Conservation (phyloP, 306 rosid species). For the Prunus dulcis region DNA sequence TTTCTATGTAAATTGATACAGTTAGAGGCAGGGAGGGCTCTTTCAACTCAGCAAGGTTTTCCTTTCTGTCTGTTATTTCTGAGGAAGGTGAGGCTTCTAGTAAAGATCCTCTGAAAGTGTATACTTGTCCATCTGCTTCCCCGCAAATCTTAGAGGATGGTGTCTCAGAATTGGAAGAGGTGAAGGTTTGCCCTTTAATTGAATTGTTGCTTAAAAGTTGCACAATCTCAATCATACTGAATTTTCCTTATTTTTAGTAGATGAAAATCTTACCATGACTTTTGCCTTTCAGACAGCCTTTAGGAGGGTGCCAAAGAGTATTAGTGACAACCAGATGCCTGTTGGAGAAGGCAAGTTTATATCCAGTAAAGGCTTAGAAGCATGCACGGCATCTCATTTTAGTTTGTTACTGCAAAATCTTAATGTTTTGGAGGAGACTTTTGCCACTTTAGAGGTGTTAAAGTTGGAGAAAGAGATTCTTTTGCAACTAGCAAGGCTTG, state of each 20-base stretch:
- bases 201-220: neutral
- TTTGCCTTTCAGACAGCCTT: constrained; percentile 37
- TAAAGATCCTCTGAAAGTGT: constrained; percentile 50
- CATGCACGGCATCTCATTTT: constrained; percentile 44
- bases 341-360: constrained; percentile 28
- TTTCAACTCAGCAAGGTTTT: constrained; percentile 48
- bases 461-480: constrained; percentile 62
- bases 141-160: constrained; percentile 40
- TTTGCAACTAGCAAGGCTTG: constrained; percentile 64
- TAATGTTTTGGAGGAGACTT: constrained; percentile 64
- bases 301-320: constrained; percentile 36
- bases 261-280: constrained; percentile 19
- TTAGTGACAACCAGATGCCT: constrained; percentile 31
- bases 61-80: constrained; percentile 46
- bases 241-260: neutral
- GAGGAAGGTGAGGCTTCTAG: constrained; percentile 56
- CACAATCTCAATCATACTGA: neutral
- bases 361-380: constrained; percentile 18
- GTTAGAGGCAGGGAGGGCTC: constrained; percentile 60
- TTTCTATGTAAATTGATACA: constrained; percentile 27
- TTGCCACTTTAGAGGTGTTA: constrained; percentile 54
- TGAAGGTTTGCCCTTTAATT: constrained; percentile 36
- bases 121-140: constrained; percentile 40
- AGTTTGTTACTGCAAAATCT: constrained; percentile 72
- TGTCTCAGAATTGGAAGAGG: constrained; percentile 46